These are phyloP conservation scores for Rhynchospora breviuscula DNA, from an alignment of 176 grass and related monocot species.

Conservation along the genomic window DNA sequence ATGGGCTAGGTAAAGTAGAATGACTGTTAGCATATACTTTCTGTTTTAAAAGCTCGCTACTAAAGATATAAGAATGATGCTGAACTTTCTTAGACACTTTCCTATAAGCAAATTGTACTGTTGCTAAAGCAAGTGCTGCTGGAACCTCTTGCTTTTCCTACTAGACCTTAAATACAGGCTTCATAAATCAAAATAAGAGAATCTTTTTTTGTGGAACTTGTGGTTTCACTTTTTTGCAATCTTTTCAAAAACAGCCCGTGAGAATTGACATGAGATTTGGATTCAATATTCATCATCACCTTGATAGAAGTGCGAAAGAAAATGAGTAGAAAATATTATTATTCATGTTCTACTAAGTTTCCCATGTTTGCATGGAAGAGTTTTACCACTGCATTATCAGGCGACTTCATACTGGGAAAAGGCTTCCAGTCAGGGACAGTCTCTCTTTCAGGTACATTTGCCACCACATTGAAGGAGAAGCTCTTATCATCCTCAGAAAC, in stretches of 20 bases:
- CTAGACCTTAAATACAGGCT: neutral
- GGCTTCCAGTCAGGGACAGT: conserved; percentile 51
- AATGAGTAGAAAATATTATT: neutral
- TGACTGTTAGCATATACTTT: neutral
- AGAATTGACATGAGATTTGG: neutral
- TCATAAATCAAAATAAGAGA: neutral
- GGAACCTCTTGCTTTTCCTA: neutral
- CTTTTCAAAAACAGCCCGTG: neutral
- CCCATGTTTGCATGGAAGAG: neutral
- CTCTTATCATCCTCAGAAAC: conserved; percentile 57
- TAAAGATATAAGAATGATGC: neutral
- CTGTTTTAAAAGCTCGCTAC: neutral
- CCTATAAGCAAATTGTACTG: no score
- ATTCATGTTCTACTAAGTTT: neutral
- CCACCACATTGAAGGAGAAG: conserved; percentile 83
- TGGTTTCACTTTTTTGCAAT: neutral
- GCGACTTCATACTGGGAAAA: conserved; percentile 30
- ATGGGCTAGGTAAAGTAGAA: neutral
- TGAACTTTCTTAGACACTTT: neutral
- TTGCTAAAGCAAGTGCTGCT: neutral
- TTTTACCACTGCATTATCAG: conserved; percentile 51
- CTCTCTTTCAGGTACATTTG: conserved; percentile 50
- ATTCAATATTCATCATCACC: conserved; percentile 1
- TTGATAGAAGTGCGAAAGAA: neutral
- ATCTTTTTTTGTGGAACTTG: neutral